A percentile compares a stretch with the other conserved stretches of the same genome.
Conservation (phyloP, 2,329 filamentous ascomycete genomes). For the Monilinia polystroma region DNA sequence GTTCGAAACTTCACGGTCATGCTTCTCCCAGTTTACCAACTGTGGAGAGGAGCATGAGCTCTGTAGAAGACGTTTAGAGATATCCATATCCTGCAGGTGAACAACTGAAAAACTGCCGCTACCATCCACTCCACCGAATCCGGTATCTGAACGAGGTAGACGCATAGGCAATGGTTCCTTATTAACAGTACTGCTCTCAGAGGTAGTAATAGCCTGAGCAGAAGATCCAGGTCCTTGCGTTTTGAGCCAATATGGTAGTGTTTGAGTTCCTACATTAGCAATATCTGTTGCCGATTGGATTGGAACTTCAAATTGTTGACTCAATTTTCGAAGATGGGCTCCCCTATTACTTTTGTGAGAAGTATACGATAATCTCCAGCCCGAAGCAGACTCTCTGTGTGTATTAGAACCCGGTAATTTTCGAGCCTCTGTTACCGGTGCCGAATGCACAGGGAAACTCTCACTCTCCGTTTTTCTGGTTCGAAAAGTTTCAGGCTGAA, state of each 20-base stretch:
- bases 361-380: slow-evolving; percentile 40
- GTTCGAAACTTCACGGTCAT: slow-evolving; percentile 29
- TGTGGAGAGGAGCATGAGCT: slow-evolving; percentile 34
- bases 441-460: slow-evolving; percentile 29
- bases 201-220: slow-evolving; percentile 25
- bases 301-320: slow-evolving; percentile 28
- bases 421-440: slow-evolving; percentile 32
- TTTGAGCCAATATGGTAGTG: slow-evolving; percentile 31
- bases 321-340: slow-evolving; percentile 35
- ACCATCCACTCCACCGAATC: slow-evolving; percentile 38
- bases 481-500: slow-evolving; percentile 21
- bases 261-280: slow-evolving; percentile 18
- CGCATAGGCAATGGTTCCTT: slow-evolving; percentile 21
- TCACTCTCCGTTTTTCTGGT: slow-evolving; percentile 29
- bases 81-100: slow-evolving; percentile 38
- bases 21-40: slow-evolving; percentile 29
- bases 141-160: slow-evolving; percentile 20
- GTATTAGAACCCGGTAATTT: slow-evolving; percentile 34
- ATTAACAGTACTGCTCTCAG: slow-evolving; percentile 23
- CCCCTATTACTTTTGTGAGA: slow-evolving; percentile 29
- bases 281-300: slow-evolving; percentile 21
- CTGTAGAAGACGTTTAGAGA: slow-evolving; percentile 34
- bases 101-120: slow-evolving; percentile 25
- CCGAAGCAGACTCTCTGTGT: slow-evolving; percentile 27
- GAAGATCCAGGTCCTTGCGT: slow-evolving; percentile 31